phyloP scores from a whole-genome alignment of 2,329 filamentous ascomycete genomes.

The Aspergillus oerlinghausenensis region DNA sequence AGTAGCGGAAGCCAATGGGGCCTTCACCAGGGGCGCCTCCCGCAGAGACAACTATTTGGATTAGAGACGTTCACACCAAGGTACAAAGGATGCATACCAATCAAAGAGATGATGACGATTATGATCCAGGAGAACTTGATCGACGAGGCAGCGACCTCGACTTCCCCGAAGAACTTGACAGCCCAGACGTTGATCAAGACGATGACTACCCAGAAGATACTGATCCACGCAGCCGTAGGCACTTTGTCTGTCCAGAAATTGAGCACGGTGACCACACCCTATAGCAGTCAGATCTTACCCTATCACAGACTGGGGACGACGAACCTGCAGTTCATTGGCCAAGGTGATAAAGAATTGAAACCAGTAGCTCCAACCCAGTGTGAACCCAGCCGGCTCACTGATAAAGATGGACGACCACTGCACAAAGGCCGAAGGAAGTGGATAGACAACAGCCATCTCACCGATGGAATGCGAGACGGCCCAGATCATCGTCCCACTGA shows the following conservation, averaged over 20 bases:
- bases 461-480: constrained; percentile 45
- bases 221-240: constrained; percentile 43
- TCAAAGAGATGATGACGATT: constrained; percentile 44
- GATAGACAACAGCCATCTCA: constrained; percentile 46
- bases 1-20: constrained; percentile 44
- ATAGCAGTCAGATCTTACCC: neutral
- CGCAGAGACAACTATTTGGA: constrained; percentile 38
- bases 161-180: constrained; percentile 44
- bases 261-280: constrained; percentile 39
- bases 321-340: constrained; percentile 40
- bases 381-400: constrained; percentile 40
- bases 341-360: constrained; percentile 44
- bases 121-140: constrained; percentile 49
- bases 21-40: constrained; percentile 38
- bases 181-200: constrained; percentile 41
- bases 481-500: constrained; percentile 40
- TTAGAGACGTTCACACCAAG: neutral
- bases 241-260: constrained; percentile 43
- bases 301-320: neutral
- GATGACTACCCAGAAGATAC: constrained; percentile 43
- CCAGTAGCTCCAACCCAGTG: constrained; percentile 47
- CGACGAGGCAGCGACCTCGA: constrained; percentile 41
- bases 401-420: constrained; percentile 47
- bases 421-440: constrained; percentile 44
- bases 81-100: constrained; percentile 17